A percentile compares a stretch with the other conserved stretches of the same genome.
phyloP scores from a whole-genome alignment of 768 basidiomycete species.

The Calocybe cyanea region DNA sequence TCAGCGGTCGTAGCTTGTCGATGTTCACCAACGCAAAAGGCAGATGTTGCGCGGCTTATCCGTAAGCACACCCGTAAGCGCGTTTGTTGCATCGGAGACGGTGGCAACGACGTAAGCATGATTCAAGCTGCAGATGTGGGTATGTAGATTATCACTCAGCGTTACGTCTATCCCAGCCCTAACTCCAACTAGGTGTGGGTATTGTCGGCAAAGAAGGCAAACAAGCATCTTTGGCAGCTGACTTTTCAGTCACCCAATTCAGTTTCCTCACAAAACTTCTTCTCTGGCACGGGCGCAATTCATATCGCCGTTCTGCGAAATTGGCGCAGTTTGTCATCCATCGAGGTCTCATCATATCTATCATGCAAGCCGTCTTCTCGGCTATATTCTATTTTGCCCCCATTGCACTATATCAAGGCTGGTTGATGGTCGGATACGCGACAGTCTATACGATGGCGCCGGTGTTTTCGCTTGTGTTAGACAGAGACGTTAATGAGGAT shows the following conservation, averaged over 20 bases:
- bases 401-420: slow-evolving; percentile 96
- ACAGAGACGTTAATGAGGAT: slow-evolving; percentile 94
- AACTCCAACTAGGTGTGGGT: slow-evolving; percentile 67
- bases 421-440: slow-evolving; percentile 96
- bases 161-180: background rate
- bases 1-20: slow-evolving; percentile 97
- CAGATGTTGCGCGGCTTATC: slow-evolving; percentile 93
- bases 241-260: slow-evolving; percentile 98
- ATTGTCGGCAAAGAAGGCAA: slow-evolving; percentile 99
- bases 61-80: slow-evolving; percentile 88
- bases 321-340: slow-evolving; percentile 99
- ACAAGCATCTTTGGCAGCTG: slow-evolving; percentile 97
- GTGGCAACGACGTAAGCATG: slow-evolving; percentile 99
- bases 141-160: slow-evolving; percentile 36
- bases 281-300: slow-evolving; percentile 98
- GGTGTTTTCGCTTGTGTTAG: slow-evolving; percentile 94
- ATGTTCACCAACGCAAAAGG: slow-evolving; percentile 98
- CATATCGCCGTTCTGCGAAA: slow-evolving; percentile 96
- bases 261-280: slow-evolving; percentile 92
- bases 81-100: slow-evolving; percentile 98
- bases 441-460: slow-evolving; percentile 98
- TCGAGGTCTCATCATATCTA: slow-evolving; percentile 91
- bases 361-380: slow-evolving; percentile 97
- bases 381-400: slow-evolving; percentile 93
- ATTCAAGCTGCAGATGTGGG: slow-evolving; percentile 99